phyloP scores from a whole-genome alignment of 768 basidiomycete genomes.

The Rhodotorula toruloides region DNA sequence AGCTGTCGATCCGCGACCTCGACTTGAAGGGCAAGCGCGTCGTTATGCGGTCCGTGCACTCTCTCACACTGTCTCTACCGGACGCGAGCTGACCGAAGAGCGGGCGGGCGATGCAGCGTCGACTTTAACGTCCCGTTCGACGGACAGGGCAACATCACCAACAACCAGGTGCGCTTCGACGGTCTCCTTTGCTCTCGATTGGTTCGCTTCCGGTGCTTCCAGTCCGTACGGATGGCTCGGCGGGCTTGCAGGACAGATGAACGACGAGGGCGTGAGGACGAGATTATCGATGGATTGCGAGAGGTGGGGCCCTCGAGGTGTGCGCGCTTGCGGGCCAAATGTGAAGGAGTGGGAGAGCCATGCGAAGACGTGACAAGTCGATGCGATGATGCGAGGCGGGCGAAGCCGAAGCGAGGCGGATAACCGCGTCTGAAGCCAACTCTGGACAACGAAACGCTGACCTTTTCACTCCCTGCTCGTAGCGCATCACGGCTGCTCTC shows the following conservation, averaged over 20 bases:
- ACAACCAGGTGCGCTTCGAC: slow-evolving; percentile 70
- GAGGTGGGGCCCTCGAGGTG: background rate
- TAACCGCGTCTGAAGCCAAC: too few relatives aligned
- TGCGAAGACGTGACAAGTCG: too few relatives aligned
- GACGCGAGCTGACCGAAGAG: slow-evolving; percentile 43
- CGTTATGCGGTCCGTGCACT: slow-evolving; percentile 59
- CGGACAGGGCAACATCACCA: slow-evolving; percentile 85
- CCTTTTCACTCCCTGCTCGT: background rate
- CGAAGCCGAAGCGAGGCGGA: too few relatives aligned
- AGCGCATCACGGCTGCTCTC: slow-evolving; percentile 95
- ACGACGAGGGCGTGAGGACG: background rate
- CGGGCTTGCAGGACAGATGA: background rate
- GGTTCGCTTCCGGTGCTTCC: background rate
- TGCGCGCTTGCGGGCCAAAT: too few relatives aligned
- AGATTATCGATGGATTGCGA: slow-evolving; percentile 12
- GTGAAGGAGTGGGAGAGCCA: too few relatives aligned
- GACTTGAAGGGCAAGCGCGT: slow-evolving; percentile 80
- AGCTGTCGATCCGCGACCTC: slow-evolving; percentile 86
- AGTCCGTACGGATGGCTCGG: background rate
- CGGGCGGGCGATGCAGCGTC: slow-evolving; percentile 49
- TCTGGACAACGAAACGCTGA: background rate
- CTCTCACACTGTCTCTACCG: slow-evolving; percentile 50
- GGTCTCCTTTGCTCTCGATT: too few relatives aligned
- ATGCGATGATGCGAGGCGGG: too few relatives aligned
- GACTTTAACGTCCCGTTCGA: slow-evolving; percentile 92